Evolutionary conservation across 225 moss, liverwort and hornwort genomes (phyloP), one percentile per base, ranked within the genome.

Genomic region (Pseudoscleropodium purum): DNA sequence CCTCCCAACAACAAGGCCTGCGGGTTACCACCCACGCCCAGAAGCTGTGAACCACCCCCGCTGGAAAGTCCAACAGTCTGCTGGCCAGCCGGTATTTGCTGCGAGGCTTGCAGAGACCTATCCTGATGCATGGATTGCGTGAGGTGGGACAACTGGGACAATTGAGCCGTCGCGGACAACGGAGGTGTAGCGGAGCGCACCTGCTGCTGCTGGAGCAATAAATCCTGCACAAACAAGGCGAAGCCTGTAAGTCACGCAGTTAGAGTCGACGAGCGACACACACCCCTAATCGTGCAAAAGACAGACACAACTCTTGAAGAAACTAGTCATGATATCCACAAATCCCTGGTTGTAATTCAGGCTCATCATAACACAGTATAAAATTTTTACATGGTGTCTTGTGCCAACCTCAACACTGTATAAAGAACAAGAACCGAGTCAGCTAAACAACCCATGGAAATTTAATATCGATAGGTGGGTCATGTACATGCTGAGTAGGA

Each of bases 81-180:
- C 94, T 92, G 94, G 5, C 90, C 93, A 73, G 84, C 91, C 82
- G 79, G 81, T 83, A 92, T 72, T 73, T 89, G 92, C 88, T 93
- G 94, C 85, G 93, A 91, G 74, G 75, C 84, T 85, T 90, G 93
- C 87, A 92, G 39, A 72, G 90, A 88, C 89, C 90, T 90, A 67
- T 94, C 94, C 81, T 92, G 93, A 47, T 93, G 94, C 91, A 93
- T 87, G 76, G 93, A 87, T 84, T 93, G 94, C 68, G 91, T 91
- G 76, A 91, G 91, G 75, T 94, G 94, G 25, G 93, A 87, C 85
- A 93, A 72, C 86, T 94, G 94, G 57, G 93, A 93, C 60, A 94
- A 79, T 87, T 93, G 94, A 34, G 92, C 92, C 39, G 94, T 84
- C 64, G 94, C 81, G 34, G 94, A 93, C 61, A 94, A 74, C 68